Evolutionary conservation across 176 grass and related monocot genomes (phyloP).

Genomic region (Poa annua): DNA sequence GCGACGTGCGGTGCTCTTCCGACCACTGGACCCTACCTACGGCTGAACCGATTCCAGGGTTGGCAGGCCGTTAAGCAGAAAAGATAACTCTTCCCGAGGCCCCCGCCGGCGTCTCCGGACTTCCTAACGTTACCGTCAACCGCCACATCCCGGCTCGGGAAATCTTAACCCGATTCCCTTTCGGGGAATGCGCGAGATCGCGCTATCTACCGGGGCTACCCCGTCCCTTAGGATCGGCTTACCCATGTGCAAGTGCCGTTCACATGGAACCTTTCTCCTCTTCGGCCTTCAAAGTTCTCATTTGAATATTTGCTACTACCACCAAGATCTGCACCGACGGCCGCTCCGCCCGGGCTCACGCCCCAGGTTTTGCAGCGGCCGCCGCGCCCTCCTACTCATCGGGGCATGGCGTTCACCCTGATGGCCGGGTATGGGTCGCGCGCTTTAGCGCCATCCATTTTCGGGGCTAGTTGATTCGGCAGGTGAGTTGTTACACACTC

Average conservation of each 20-base stretch:
- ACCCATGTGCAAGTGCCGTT: slow-evolving; percentile 78
- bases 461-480: slow-evolving; percentile 81
- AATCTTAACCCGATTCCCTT: slow-evolving; percentile 45
- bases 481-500: slow-evolving; percentile 85
- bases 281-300: slow-evolving; percentile 81
- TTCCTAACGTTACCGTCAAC: slow-evolving; percentile 63
- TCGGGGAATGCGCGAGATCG: slow-evolving; percentile 21
- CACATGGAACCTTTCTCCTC: slow-evolving; percentile 85
- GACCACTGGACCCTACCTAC: slow-evolving; percentile 67
- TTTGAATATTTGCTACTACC: slow-evolving; percentile 87
- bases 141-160: slow-evolving; percentile 56
- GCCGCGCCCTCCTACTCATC: slow-evolving; percentile 27
- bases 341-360: slow-evolving; percentile 47
- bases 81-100: slow-evolving; percentile 66
- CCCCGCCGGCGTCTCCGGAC: slow-evolving; percentile 59
- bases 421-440: slow-evolving; percentile 51
- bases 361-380: too few relatives aligned
- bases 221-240: slow-evolving; percentile 72
- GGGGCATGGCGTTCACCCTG: slow-evolving; percentile 41
- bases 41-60: slow-evolving; percentile 69
- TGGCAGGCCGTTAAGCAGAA: slow-evolving; percentile 64
- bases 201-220: slow-evolving; percentile 60
- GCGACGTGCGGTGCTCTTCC: slow-evolving; percentile 76
- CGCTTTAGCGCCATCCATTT: slow-evolving; percentile 12
- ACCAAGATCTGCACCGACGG: slow-evolving; percentile 66